Evolutionary conservation across 169 alveolate genomes (phyloP).

Genomic region (Eimeria necatrix): DNA sequence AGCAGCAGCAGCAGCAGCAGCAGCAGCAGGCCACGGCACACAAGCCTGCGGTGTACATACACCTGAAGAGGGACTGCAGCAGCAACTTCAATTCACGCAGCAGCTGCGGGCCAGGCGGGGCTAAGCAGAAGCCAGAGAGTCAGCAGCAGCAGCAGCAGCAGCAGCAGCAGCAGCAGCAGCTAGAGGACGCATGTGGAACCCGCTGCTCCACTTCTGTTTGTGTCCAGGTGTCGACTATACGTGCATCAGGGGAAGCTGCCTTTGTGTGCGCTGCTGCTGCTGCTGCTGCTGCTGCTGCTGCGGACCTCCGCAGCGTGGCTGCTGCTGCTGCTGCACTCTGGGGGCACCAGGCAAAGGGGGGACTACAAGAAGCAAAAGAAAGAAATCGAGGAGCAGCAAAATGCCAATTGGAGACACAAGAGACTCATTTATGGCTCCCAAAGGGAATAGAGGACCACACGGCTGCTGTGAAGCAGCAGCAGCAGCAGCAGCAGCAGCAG

Average conservation of each 20-base stretch:
- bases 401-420: background rate
- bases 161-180: background rate
- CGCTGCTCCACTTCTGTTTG: background rate
- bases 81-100: background rate
- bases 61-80: constrained; percentile 20
- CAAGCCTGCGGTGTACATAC: constrained; percentile 17
- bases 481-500: constrained; percentile 30
- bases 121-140: background rate
- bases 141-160: constrained; percentile 56
- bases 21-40: background rate
- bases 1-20: constrained; percentile 13
- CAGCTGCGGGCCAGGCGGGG: background rate
- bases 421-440: background rate
- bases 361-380: no score
- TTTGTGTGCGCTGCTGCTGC: constrained; percentile 34
- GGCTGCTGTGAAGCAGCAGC: background rate
- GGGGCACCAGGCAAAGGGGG: background rate
- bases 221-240: background rate
- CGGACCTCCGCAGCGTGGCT: background rate
- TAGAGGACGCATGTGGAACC: background rate
- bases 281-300: no score
- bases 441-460: background rate
- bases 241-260: background rate
- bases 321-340: background rate
- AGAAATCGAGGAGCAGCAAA: no score